Base-by-base conservation (phyloP, 768 basidiomycete genomes). In the Naganishia onofrii region DNA sequence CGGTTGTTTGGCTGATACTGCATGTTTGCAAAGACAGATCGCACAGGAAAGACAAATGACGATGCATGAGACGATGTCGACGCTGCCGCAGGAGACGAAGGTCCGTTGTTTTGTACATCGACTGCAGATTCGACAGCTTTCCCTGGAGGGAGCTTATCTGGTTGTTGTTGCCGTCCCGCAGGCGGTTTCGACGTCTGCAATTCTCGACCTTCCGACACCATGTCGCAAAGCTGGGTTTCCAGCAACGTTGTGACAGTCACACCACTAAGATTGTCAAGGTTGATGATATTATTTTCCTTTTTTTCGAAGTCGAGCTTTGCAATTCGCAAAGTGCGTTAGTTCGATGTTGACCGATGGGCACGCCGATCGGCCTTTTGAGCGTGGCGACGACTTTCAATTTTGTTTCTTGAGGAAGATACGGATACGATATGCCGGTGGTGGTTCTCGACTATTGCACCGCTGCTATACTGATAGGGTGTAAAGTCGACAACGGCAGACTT, bases 21-120 rank as follows among this genome's bases (percentile, higher is more conserved):
- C 46, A 66, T 57, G 68, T 69, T 69, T 31, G 68, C 68, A 52
- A 70, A 70, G 23, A 70, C 64, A 15, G 70, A 70, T 44, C 70
- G 52, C n/a, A 70, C 65, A 2, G 70, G 70, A 34, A 70, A 70
- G 54, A 70, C 70, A 38, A 70, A 70, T 21, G 70, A 70, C 19
- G 67, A 68, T n/a, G 70, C 65, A 34, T 4, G 52, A 21, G 69
- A 64, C 19, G 60, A 65, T 4, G 60, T 28, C 32, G 51, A 54
- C 1, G 13, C 60, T 13, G 38, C 7, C 3, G 60, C 38, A 65
- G 69, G 69, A 0, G 69, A 55, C 9, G 55, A 19, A 21, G 53
- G 60, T 28, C 69, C 69, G 9, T 3, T 34, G 23, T 44, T 34
- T 42, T 26, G 46, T 34, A 4, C 4, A 31, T 52, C 65, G 29